phyloP scores from a whole-genome alignment of 352 stramenopile species.

The Globisporangium heterothallicum region DNA sequence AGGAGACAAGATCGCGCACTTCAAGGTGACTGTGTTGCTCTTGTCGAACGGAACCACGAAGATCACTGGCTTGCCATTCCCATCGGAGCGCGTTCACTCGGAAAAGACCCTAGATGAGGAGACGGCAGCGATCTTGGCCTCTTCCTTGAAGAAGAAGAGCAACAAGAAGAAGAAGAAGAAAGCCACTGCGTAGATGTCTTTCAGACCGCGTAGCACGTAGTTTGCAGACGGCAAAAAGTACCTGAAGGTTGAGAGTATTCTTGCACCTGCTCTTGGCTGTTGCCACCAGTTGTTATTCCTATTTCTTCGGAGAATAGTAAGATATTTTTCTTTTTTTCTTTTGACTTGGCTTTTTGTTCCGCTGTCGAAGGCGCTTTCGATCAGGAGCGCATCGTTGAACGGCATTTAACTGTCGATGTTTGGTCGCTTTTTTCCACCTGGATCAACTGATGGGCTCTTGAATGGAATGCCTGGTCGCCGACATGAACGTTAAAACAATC shows the following conservation, averaged over 20 bases:
- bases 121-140: constrained; percentile 84
- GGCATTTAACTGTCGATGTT: constrained; percentile 7
- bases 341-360: not conserved
- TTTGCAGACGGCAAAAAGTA: constrained; percentile 1
- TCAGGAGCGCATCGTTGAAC: not conserved
- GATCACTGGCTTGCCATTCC: constrained; percentile 94
- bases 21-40: constrained; percentile 99
- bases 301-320: constrained; percentile 44
- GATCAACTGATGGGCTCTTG: constrained; percentile 21
- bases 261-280: not conserved
- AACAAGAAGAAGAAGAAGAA: constrained; percentile 94
- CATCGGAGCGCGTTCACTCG: constrained; percentile 86
- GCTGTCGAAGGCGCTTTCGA: not conserved
- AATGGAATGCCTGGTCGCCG: constrained; percentile 14
- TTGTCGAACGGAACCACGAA: constrained; percentile 93
- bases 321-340: constrained; percentile 36
- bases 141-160: constrained; percentile 94
- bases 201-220: constrained; percentile 5
- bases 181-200: constrained; percentile 35
- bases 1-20: constrained; percentile 96
- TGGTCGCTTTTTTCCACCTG: constrained; percentile 24
- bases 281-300: constrained; percentile 9
- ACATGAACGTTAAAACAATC: no score
- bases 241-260: constrained; percentile 11
- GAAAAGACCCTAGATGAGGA: constrained; percentile 93